Evolutionary conservation across 75 land plant species (phyloP).

Genomic region (Sequoiadendron giganteum): DNA sequence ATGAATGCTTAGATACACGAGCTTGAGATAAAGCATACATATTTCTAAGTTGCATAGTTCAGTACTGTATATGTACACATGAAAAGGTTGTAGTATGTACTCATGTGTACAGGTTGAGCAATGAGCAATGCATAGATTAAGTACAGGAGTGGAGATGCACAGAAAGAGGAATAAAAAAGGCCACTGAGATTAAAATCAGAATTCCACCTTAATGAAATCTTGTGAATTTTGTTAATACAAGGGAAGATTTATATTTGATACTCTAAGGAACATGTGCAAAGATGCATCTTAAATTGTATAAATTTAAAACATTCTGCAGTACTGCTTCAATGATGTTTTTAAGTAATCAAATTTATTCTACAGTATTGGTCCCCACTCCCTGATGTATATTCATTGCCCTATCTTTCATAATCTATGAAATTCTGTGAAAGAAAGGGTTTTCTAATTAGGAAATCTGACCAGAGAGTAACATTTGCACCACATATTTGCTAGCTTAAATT

Average conservation of each 20-base stretch:
- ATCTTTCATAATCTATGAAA: neutral
- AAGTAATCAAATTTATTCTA: neutral
- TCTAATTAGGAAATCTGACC: neutral
- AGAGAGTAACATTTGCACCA: neutral
- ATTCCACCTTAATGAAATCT: no score
- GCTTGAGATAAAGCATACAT: no score
- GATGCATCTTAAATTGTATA: neutral
- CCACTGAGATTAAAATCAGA: neutral
- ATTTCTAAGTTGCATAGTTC: no score
- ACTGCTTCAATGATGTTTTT: neutral
- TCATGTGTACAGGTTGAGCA: neutral
- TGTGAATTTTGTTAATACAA: neutral
- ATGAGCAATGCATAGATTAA: neutral
- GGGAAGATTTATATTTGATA: neutral
- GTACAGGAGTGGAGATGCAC: neutral
- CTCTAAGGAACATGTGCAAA: neutral
- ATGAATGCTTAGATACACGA: no score
- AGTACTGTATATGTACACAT: no score
- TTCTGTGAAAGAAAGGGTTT: neutral
- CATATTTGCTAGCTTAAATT: neutral
- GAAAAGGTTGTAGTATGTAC: no score
- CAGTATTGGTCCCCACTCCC: neutral
- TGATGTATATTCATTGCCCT: neutral
- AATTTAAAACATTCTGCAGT: neutral
- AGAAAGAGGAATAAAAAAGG: neutral